Conservation (phyloP, 208 protist genomes). For the Porcisia deanei region DNA sequence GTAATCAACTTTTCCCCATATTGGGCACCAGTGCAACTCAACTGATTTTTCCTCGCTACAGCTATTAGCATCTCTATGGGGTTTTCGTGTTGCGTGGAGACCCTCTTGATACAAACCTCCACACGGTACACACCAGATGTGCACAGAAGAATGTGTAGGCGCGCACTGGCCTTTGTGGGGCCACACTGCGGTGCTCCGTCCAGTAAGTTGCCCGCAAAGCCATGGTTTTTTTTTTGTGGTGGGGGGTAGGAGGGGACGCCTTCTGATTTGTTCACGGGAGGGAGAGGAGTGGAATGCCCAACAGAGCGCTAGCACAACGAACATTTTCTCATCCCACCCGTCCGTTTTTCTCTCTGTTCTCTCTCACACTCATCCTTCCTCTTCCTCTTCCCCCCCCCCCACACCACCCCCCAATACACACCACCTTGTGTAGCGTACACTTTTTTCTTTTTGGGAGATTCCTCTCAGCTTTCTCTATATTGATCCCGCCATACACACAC, state of each 20-base stretch:
- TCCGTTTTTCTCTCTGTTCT: neutral
- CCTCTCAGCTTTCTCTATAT: too few species aligned
- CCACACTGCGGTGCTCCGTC: neutral
- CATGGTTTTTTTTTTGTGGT: neutral
- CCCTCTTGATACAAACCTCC: neutral
- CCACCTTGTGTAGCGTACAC: too few species aligned
- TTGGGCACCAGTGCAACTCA: too few species aligned
- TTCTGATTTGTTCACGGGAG: too few species aligned
- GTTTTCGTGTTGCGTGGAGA: neutral
- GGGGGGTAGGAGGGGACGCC: too few species aligned
- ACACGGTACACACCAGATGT: neutral
- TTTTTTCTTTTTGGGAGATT: too few species aligned
- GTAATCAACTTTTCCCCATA: too few species aligned
- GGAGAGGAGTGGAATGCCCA: neutral
- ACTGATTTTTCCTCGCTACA: too few species aligned
- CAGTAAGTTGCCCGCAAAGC: neutral
- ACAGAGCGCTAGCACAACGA: neutral
- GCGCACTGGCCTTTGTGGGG: neutral
- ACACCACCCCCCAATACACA: too few species aligned
- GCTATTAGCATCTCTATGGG: too few species aligned
- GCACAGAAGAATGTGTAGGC: neutral
- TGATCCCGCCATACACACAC: neutral
- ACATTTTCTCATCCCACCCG: neutral
- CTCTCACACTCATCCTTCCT: neutral
- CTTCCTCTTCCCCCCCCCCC: too few species aligned